phyloP scores from a whole-genome alignment of 305 asterid species.

The Solanum hybrid region DNA sequence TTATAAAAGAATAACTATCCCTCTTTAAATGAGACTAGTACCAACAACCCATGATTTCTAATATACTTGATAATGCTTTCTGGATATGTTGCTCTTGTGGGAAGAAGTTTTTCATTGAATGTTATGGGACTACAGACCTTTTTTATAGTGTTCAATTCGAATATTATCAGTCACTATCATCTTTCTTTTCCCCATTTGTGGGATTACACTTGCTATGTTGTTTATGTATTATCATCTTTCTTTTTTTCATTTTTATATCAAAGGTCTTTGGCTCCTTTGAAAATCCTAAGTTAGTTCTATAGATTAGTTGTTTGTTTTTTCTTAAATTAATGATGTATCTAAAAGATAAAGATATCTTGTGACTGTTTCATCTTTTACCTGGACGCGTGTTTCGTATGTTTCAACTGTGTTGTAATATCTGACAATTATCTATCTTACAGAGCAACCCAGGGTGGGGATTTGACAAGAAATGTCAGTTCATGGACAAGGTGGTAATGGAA shows the following conservation, averaged over 20 bases:
- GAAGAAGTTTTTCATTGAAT: neutral
- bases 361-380: neutral
- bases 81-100: neutral
- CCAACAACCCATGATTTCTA: neutral
- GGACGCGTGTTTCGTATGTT: neutral
- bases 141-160: neutral
- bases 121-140: neutral
- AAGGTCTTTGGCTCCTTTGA: neutral
- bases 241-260: neutral
- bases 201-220: neutral
- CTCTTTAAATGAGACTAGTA: neutral
- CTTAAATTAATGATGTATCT: neutral
- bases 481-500: slow-evolving; percentile 74
- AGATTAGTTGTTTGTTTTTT: neutral
- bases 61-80: neutral
- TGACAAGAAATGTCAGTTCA: slow-evolving; percentile 76
- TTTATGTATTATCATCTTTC: neutral
- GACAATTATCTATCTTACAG: slow-evolving; percentile 27
- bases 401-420: neutral
- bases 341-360: neutral
- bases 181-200: neutral
- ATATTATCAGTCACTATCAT: neutral
- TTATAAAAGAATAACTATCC: neutral
- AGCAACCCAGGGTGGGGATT: slow-evolving; percentile 98
- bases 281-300: neutral